Evolutionary conservation across 1,284 basidiomycete genomes (phyloP), one percentile per base, ranked within the genome.

Genomic region (Bondarzewia mesenterica): DNA sequence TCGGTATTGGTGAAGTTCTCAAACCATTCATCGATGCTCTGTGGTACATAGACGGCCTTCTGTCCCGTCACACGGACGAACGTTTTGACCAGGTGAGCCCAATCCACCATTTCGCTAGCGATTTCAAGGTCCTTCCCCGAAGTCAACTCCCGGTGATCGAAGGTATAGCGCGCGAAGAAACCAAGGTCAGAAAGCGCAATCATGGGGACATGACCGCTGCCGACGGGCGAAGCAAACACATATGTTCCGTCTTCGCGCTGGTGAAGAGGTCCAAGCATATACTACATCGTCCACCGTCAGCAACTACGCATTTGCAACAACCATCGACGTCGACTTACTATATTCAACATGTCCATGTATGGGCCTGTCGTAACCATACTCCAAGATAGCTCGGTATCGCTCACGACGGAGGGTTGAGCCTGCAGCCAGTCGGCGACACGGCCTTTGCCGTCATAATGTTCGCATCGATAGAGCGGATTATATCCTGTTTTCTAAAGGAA

Each of bases 131-230:
- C 67, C 44, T 63, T 60, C 1, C 64, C 68, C 4, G 71, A 73
- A 3, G 65, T 68, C 42, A 62, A 57, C 6, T 49, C 55, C 16
- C 69, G 69, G 52, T 73, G 59, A 57, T 73, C 70, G 50, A 75
- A 71, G 1, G 66, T 66, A 54, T 71, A 74, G 21, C 72, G 65
- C 12, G 67, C 70, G 63, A 70, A 75, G 63, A 66, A 74, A 32
- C 69, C 74, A 23, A 75, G 54, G 54, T 75, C 73, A n/a, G 57
- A 52, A n/a, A 75, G 64, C 3, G 71, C 63, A 41, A 74, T 69
- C 62, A 74, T 62, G 18, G 71, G 70, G 18, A 72, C 60, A 47
- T 68, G 65, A 0, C 71, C 73, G 26, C 64, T 58, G 4, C 57
- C 62, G 25, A 72, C 57, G 0, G 68, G 66, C 8, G 65, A 57